Evolutionary conservation across 2,329 filamentous ascomycete species (phyloP).

Genomic region (Fusarium buxicola): DNA sequence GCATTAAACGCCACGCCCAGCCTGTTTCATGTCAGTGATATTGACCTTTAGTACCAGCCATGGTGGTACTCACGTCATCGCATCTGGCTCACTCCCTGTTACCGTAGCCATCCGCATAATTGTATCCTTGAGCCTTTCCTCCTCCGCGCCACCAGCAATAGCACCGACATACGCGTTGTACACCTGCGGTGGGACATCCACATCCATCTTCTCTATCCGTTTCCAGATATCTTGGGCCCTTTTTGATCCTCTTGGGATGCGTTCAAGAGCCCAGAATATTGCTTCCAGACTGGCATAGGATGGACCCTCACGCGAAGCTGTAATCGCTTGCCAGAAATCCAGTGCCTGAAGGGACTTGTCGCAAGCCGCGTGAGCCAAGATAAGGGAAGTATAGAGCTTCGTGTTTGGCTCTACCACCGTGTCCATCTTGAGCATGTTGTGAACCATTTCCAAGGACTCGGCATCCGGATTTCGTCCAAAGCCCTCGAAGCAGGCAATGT

Average conservation of each 20-base stretch:
- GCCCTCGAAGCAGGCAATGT: conserved; percentile 81
- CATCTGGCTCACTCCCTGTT: conserved; percentile 74
- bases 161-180: conserved; percentile 83
- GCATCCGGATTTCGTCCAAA: conserved; percentile 67
- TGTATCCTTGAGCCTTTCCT: conserved; percentile 74
- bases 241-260: conserved; percentile 65
- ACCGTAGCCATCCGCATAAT: conserved; percentile 75
- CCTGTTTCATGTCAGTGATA: conserved; percentile 56
- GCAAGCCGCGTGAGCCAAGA: conserved; percentile 83
- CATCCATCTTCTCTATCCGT: conserved; percentile 77
- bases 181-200: conserved; percentile 79
- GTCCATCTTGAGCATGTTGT: conserved; percentile 97
- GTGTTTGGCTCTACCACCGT: conserved; percentile 82
- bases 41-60: neutral
- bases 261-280: conserved; percentile 83
- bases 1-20: conserved; percentile 82
- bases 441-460: conserved; percentile 78
- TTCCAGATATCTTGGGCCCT: conserved; percentile 77
- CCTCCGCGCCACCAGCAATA: conserved; percentile 76
- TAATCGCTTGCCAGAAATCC: conserved; percentile 86
- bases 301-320: conserved; percentile 86
- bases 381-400: conserved; percentile 82
- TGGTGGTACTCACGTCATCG: conserved; percentile 73
- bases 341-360: conserved; percentile 75
- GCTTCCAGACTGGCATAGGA: conserved; percentile 83